phyloP scores from a whole-genome alignment of 352 stramenopile species.

The Pythium periplocum region DNA sequence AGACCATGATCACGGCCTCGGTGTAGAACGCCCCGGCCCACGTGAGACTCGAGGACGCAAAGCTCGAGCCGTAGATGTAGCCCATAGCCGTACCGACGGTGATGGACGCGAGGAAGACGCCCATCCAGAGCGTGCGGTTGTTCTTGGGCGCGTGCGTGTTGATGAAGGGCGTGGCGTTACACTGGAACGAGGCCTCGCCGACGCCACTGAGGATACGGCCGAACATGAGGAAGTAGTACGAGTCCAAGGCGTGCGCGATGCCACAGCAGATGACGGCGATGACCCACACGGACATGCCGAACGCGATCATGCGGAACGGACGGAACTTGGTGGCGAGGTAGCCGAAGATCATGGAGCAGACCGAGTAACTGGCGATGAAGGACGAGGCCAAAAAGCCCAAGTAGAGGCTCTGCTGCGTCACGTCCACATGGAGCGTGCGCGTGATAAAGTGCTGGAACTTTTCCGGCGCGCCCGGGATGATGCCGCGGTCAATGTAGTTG shows the following conservation, averaged over 20 bases:
- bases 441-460: constrained; percentile 93
- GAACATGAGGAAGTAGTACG: constrained; percentile 87
- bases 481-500: constrained; percentile 94
- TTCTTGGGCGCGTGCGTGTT: constrained; percentile 74
- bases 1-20: constrained; percentile 80
- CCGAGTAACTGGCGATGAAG: constrained; percentile 93
- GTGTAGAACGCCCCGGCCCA: constrained; percentile 87
- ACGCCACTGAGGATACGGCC: constrained; percentile 86
- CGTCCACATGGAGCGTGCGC: constrained; percentile 52
- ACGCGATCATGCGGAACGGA: constrained; percentile 88
- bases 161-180: constrained; percentile 91
- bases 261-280: constrained; percentile 86
- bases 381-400: constrained; percentile 88
- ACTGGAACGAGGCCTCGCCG: constrained; percentile 91
- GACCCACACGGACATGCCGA: constrained; percentile 89
- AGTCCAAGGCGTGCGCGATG: constrained; percentile 62
- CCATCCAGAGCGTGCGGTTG: constrained; percentile 84
- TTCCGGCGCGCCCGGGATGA: constrained; percentile 90
- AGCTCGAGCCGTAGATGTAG: constrained; percentile 85
- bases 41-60: constrained; percentile 47
- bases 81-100: constrained; percentile 88
- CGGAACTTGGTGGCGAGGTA: constrained; percentile 85
- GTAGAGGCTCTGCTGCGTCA: constrained; percentile 67
- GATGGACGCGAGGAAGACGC: constrained; percentile 90
- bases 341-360: constrained; percentile 89